Percentiles rank a stretch among this genome's conserved stretches.
Conservation (phyloP, 1,284 basidiomycete species). For the Cerioporus squamosus region DNA sequence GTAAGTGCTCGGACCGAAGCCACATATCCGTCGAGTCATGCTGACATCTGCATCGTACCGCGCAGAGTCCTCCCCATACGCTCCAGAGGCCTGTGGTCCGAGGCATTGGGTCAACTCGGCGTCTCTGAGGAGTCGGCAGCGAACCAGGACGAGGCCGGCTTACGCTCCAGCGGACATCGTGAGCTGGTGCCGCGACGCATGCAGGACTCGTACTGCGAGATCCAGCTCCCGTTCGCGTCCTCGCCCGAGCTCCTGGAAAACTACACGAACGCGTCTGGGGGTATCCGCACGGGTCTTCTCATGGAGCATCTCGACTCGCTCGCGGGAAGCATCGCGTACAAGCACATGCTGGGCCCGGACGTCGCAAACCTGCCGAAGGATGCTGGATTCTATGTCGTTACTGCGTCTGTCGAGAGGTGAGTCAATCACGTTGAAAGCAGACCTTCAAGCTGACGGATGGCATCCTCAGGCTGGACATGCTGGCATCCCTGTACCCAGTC, state of each 20-base stretch:
- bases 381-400: constrained; percentile 80
- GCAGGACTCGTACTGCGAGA: constrained; percentile 73
- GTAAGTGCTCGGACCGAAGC: constrained; percentile 32
- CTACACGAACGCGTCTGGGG: constrained; percentile 72
- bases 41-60: background rate
- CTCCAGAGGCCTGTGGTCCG: constrained; percentile 53
- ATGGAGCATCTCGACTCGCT: constrained; percentile 83
- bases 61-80: constrained; percentile 26
- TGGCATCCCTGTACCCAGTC: constrained; percentile 57
- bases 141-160: constrained; percentile 3
- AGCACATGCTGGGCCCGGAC: constrained; percentile 72
- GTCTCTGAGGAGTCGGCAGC: constrained; percentile 28
- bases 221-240: constrained; percentile 64
- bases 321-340: constrained; percentile 83
- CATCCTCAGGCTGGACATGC: constrained; percentile 60
- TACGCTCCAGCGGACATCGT: constrained; percentile 22
- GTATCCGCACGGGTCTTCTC: constrained; percentile 71
- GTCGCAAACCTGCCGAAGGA: constrained; percentile 57
- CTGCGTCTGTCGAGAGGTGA: constrained; percentile 79
- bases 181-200: constrained; percentile 54
- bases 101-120: constrained; percentile 47
- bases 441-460: background rate
- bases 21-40: too few relatives aligned
- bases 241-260: constrained; percentile 61
- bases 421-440: constrained; percentile 16